These are phyloP conservation scores for Basidioascus undulatus DNA, from an alignment of 768 basidiomycete genomes.

Conservation along the genomic window DNA sequence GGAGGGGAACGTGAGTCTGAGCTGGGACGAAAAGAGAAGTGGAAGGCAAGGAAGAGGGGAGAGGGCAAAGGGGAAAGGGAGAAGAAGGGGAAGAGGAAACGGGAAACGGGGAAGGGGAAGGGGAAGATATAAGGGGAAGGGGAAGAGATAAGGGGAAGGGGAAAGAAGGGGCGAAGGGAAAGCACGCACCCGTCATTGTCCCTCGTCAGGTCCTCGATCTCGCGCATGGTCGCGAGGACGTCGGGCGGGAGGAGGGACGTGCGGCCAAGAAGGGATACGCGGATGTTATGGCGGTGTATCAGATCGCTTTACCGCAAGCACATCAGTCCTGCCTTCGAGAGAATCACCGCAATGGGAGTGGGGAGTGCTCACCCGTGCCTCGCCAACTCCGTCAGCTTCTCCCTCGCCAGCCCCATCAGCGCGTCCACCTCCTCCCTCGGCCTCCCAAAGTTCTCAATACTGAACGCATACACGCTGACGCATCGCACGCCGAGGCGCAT, in stretches of 20 bases:
- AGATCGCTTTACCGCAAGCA: conserved; percentile 31
- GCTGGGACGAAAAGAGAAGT: background rate
- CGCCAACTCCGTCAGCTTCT: conserved; percentile 51
- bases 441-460: conserved; percentile 90
- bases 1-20: background rate
- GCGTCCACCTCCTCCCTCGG: conserved; percentile 61
- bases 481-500: conserved; percentile 51
- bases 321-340: background rate
- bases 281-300: conserved; percentile 55
- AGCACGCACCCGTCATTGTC: conserved; percentile 38
- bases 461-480: conserved; percentile 90
- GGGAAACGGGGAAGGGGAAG: background rate
- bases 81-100: too few species aligned
- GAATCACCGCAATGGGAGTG: background rate
- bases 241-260: conserved; percentile 47
- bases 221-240: conserved; percentile 40
- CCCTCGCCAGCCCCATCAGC: conserved; percentile 63
- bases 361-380: conserved; percentile 53
- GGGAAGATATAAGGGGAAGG: background rate
- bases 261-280: conserved; percentile 59
- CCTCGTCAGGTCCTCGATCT: conserved; percentile 54
- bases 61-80: too few species aligned
- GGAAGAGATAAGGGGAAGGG: background rate
- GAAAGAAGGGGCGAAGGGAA: background rate
- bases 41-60: background rate